Conservation (phyloP, 2,329 filamentous ascomycete species). For the Albifimbria verrucaria region DNA sequence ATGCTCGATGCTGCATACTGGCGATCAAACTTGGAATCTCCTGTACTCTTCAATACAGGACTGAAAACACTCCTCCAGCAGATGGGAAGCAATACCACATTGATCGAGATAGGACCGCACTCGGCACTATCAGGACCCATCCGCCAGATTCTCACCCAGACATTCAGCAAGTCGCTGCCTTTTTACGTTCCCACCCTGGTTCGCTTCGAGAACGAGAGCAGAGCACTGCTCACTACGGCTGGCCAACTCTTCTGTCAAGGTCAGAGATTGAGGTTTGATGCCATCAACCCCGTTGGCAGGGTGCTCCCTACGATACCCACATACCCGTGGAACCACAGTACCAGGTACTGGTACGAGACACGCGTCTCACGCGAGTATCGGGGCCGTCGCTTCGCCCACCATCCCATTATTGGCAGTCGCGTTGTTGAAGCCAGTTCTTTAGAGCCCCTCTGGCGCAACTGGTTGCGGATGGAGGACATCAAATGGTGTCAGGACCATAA, state of each 20-base stretch:
- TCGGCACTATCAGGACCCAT: slow-evolving; percentile 7
- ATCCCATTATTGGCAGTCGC: neutral
- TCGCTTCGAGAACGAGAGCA: neutral
- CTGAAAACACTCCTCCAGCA: too few species aligned
- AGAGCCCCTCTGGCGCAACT: slow-evolving; percentile 29
- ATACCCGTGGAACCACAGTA: neutral
- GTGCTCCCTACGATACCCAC: neutral
- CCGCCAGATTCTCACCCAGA: slow-evolving; percentile 5
- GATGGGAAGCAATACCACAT: too few species aligned
- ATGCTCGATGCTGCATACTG: slow-evolving; percentile 16
- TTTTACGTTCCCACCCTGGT: neutral
- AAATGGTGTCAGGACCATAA: slow-evolving; percentile 40
- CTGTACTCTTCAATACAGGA: slow-evolving; percentile 19
- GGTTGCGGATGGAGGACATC: slow-evolving; percentile 31
- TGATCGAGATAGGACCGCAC: slow-evolving; percentile 15
- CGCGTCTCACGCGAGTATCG: neutral
- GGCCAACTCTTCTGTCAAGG: slow-evolving; percentile 9
- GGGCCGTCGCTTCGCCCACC: neutral
- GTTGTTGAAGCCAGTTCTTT: neutral
- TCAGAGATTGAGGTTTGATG: neutral
- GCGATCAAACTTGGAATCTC: slow-evolving; percentile 19
- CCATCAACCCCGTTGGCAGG: neutral
- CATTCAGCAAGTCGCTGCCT: too few species aligned
- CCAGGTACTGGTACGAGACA: neutral
- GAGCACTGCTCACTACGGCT: neutral